Conservation (phyloP, 306 rosid genomes). For the Prosopis cineraria region DNA sequence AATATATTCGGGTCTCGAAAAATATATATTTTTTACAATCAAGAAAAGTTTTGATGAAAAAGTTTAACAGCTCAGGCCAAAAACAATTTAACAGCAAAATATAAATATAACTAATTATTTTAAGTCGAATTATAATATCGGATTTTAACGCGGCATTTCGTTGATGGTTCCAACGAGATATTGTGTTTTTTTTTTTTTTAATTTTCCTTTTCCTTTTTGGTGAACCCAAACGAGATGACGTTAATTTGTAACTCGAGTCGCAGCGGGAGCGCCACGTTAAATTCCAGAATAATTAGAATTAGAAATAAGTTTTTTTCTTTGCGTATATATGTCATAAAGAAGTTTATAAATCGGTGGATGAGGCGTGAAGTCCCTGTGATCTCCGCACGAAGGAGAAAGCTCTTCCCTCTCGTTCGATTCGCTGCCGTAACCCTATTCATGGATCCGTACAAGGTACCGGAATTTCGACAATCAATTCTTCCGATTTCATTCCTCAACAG, state of each 20-base stretch:
- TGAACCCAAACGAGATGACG: background rate
- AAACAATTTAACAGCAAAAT: too few relatives aligned
- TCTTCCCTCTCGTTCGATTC: background rate
- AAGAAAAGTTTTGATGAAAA: background rate
- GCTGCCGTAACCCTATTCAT: background rate
- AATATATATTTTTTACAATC: background rate
- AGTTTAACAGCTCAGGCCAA: too few relatives aligned
- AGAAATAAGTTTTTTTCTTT: background rate
- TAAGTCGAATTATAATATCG: background rate
- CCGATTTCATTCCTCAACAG: background rate
- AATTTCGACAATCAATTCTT: background rate
- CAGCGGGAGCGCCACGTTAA: background rate
- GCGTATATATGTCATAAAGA: background rate
- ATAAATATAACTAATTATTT: too few relatives aligned
- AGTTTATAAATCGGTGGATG: background rate
- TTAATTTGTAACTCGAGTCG: background rate
- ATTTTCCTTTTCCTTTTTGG: too few relatives aligned
- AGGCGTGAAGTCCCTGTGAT: background rate
- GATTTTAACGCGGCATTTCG: background rate
- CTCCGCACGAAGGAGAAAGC: background rate
- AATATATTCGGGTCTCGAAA: too few relatives aligned
- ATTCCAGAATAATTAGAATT: background rate
- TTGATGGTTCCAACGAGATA: background rate
- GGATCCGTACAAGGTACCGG: constrained; percentile 34
- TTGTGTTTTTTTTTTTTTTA: too few relatives aligned